Evolutionary conservation across 768 basidiomycete species (phyloP), one percentile per base, ranked within the genome.

Genomic region (Trametes gibbosa): DNA sequence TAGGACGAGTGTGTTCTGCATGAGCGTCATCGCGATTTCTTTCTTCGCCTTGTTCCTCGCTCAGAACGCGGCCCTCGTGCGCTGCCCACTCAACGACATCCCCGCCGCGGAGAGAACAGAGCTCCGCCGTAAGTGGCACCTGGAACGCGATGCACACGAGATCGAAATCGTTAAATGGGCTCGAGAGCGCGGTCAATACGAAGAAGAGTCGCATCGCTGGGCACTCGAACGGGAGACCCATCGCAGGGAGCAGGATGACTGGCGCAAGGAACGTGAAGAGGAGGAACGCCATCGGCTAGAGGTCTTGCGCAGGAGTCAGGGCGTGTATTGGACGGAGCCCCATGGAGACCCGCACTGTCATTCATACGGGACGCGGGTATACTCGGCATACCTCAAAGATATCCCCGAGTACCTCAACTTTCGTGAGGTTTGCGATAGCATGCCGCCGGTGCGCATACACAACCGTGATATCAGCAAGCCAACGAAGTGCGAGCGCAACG

Each of bases 331-430:
- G 63, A 48, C 55, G 17, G 54, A 56, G 24, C 55, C 53, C n/a
- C 46, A 45, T 25, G 50, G 47, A 1, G 49, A 58, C n/a, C 29
- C 41, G 2, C 60, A 37, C 24, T 68, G 65, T 51, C 37, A 52
- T 13, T 41, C 59, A 17, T 68, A 50, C 42, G 63, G 58, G 23
- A 63, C 53, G 8, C 63, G 65, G 17, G 56, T 52, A 25, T 66
- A 68, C 49, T 56, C 43, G 10, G 65, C 67, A 1, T 32, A 48
- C 24, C 49, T 68, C 6, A 35, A 23, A 16, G 52, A 60, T 54
- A 35, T 64, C 27, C 57, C 60, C 10, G 35, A 10, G 17, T 46
- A 34, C 34, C 47, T 53, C 34, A 50, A 66, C 53, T 59, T 53
- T 58, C 47, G 16, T 19, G 50, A 56, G 27, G 61, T 59, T 13